Percentiles rank a stretch among this genome's conserved stretches.
These are phyloP conservation scores for Sugiyamaella grinbergsii DNA, from an alignment of 1,139 yeast genomes.

Conservation along the genomic window DNA sequence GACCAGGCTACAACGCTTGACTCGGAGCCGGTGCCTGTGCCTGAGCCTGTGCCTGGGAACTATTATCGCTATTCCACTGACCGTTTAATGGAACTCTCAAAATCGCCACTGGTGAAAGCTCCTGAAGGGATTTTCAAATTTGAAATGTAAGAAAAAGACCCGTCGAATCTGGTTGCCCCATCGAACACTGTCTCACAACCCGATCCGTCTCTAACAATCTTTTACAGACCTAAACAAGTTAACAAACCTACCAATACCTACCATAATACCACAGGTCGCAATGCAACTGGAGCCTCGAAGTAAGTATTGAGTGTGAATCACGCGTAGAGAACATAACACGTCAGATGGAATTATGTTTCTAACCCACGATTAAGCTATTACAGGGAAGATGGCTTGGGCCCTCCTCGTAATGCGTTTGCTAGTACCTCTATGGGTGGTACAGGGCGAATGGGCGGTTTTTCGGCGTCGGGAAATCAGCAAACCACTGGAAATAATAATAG, in stretches of 20 bases:
- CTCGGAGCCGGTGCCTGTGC: background rate
- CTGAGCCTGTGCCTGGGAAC: background rate
- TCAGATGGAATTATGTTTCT: background rate
- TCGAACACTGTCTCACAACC: too few species aligned
- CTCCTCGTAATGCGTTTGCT: conserved; percentile 21
- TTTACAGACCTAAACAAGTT: conserved; percentile 11
- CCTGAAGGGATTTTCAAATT: conserved; percentile 24
- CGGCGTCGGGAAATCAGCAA: conserved; percentile 7
- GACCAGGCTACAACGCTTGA: conserved; percentile 2
- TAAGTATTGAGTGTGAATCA: conserved; percentile 1
- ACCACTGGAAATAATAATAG: background rate
- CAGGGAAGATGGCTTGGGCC: conserved; percentile 20
- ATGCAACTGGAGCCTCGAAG: conserved; percentile 2
- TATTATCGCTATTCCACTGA: conserved; percentile 25
- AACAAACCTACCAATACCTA: conserved; percentile 16
- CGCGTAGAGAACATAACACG: background rate
- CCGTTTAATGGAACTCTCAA: conserved; percentile 25
- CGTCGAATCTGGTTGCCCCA: too few species aligned
- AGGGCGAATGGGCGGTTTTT: conserved; percentile 14
- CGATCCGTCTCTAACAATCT: too few species aligned
- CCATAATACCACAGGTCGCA: conserved; percentile 8
- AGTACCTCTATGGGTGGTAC: conserved; percentile 13
- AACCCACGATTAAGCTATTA: conserved; percentile 2
- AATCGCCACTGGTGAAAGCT: conserved; percentile 30
- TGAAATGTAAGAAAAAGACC: conserved; percentile 20